Evolutionary conservation across 140 eudicot genomes (phyloP), one percentile per base, ranked within the genome.

Genomic region (Anethum foeniculum): DNA sequence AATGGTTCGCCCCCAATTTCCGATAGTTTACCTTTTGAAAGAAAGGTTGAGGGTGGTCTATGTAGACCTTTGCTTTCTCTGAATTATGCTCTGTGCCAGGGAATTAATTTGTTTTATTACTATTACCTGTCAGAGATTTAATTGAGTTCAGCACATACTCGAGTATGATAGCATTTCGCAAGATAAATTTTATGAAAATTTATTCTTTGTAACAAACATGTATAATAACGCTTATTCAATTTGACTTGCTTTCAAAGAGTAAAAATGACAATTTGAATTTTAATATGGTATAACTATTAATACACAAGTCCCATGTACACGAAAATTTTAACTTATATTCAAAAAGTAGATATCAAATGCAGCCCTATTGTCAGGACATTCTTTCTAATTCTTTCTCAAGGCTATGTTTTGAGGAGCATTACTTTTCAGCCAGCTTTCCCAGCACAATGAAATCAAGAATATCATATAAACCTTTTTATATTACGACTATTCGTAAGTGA

Each of bases 351-450:
- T 36, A 7, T 21, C 32, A 39, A 72, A 38, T 41, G 19, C 5
- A 72, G 30, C 47, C 34, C 77, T 41, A 39, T 1, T 72, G 77
- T 72, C 77, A 2, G 49, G 49, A 71, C 44, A 32, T 32, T 30
- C 23, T 36, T 71, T 34, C 49, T 18, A 23, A 7, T 8, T 69
- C 3, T 28, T 72, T 39, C 19, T 41, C 27, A 72, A 41, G 77
- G 49, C 9, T 72, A 39, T 38, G 18, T 72, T 10, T 38, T 21
- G 32, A 76, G 43, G 46, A 38, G 73, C 81, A 79, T 84, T 77
- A 83, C 78, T 88, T 81, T 81, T 71, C 82, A 21, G 25, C 51
- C 58, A 41, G 38, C 72, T n/a, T 80, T 85, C 65, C 79, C 64
- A 41, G 75, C 84, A 76, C 81, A 83, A 51, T 54, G 80, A 71